Evolutionary conservation across 2,329 filamentous ascomycete species (phyloP).

Genomic region (Penicillium paneum): DNA sequence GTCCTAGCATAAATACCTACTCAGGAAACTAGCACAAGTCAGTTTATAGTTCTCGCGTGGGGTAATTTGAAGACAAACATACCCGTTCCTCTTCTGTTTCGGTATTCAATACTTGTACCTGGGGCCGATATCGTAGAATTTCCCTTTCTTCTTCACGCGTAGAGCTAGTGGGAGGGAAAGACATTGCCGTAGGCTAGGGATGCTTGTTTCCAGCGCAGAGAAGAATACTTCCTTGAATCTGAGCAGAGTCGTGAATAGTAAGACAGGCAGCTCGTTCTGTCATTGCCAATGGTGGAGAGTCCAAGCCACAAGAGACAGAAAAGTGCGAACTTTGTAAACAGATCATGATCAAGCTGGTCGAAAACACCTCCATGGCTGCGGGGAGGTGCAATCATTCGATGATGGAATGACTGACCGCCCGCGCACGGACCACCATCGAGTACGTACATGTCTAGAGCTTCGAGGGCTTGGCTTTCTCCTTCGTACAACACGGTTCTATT

Average conservation of each 20-base stretch:
- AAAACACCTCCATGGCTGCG: constrained; percentile 7
- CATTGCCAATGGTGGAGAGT: constrained; percentile 16
- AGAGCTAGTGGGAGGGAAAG: constrained; percentile 11
- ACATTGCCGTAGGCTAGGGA: constrained; percentile 22
- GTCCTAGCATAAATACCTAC: constrained; percentile 13
- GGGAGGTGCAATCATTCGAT: constrained; percentile 17
- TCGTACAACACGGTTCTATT: background rate
- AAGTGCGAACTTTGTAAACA: background rate
- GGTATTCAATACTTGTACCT: constrained; percentile 30
- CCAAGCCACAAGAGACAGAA: background rate
- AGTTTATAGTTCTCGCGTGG: constrained; percentile 16
- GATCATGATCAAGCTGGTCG: constrained; percentile 17
- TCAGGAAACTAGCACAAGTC: constrained; percentile 23
- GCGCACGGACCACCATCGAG: background rate
- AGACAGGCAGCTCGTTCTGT: constrained; percentile 8
- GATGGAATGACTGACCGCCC: constrained; percentile 15
- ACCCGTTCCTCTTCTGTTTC: constrained; percentile 36
- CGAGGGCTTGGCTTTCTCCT: background rate
- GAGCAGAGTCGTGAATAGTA: background rate
- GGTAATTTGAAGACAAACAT: constrained; percentile 17
- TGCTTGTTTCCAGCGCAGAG: background rate
- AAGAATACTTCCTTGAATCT: constrained; percentile 4
- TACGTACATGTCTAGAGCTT: background rate
- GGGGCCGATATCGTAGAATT: constrained; percentile 14
- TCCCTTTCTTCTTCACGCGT: background rate